A percentile compares a stretch with the other conserved stretches of the same genome.
These are phyloP conservation scores for Clavispora fructus DNA, from an alignment of 805 yeast genomes.

Conservation along the genomic window DNA sequence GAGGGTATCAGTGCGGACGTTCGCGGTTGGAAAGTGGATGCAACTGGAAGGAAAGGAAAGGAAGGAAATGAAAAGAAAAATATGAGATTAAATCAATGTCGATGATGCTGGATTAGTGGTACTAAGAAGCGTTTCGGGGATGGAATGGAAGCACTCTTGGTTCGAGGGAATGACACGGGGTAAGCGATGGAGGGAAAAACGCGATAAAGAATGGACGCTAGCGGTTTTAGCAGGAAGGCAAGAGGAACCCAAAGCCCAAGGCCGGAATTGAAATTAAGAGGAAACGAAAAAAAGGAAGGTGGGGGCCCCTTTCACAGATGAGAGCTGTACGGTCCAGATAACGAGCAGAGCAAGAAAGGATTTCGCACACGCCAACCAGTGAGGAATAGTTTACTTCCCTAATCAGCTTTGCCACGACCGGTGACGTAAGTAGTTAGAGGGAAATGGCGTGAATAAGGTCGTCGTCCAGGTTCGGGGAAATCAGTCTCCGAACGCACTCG, in stretches of 20 bases:
- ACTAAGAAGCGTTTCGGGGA: not conserved
- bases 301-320: not conserved
- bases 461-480: not conserved
- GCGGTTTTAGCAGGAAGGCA: not conserved
- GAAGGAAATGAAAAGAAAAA: not conserved
- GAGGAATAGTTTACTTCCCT: not conserved
- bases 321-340: not conserved
- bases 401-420: conserved; percentile 1
- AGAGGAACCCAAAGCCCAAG: not conserved
- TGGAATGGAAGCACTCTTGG: not conserved
- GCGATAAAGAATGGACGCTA: conserved; percentile 3
- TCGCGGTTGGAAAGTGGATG: not conserved
- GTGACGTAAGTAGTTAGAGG: not conserved
- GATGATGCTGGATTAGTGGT: not conserved
- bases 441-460: not conserved
- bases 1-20: not conserved
- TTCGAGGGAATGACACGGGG: not conserved
- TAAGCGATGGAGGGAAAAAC: not conserved
- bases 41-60: not conserved
- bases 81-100: not conserved
- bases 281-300: not conserved
- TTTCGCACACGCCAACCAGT: not conserved
- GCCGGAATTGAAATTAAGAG: not conserved
- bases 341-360: not conserved
- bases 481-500: not conserved